Evolutionary conservation across 2,329 filamentous ascomycete genomes (phyloP), one percentile per base, ranked within the genome.

Genomic region (Penicillium griseofulvum): DNA sequence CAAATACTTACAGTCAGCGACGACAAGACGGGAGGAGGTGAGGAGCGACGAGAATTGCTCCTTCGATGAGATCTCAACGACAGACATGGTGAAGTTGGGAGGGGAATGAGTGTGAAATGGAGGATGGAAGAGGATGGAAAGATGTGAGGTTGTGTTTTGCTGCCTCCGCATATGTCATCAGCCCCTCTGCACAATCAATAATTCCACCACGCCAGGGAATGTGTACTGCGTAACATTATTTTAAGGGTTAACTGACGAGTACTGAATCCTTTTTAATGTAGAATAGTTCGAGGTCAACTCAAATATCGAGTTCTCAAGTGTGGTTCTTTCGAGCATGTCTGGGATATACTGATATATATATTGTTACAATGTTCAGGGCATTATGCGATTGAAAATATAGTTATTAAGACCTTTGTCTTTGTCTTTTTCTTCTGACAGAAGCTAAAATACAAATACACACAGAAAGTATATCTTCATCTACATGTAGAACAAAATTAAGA

Each of bases 1-100:
- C 28, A 51, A 49, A 53, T 57, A 81, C 90, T 83, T 80, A 96
- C 91, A 97, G 77, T 96, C 90, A 68, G 88, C 87, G 52, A 97
- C 87, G 39, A 97, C 90, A 56, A 96, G 84, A 62, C 83, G 85
- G 33, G 89, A 91, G 52, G 82, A 85, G 58, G 83, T 82, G 58
- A 96, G 81, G 57, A 94, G 75, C 31, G 78, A 75, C 65, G 80
- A 82, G 67, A 95, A 87, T 69, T 93, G 86, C 66, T 79, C 78
- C 14, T 81, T 74, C 1, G 89, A 92, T 57, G 78, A 78, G 65
- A 93, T 87, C 12, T 77, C 66, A 50, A 79, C 67, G 51, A 73
- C 71, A 36, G 76, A 70, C 75, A 79, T 78, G 52, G 65, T 76
- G 62, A 58, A 54, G 57, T 44, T 59, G 61, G 36, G 58, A 52